These are phyloP conservation scores for Ophiostoma piceae DNA, from an alignment of 2,329 filamentous ascomycete species.

Conservation along the genomic window DNA sequence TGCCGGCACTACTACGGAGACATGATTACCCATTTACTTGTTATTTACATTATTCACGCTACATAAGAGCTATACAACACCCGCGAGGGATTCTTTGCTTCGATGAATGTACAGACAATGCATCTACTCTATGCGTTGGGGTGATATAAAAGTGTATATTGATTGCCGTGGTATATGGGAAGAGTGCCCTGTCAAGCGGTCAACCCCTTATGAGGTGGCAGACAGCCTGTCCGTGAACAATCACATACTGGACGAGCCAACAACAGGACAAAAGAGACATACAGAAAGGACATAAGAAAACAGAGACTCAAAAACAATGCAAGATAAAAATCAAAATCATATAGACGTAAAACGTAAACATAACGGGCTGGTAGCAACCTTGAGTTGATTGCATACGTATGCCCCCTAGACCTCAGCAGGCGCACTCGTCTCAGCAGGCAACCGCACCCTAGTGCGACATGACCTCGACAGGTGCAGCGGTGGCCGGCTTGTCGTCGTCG, in stretches of 20 bases:
- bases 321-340: neutral
- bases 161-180: neutral
- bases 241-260: neutral
- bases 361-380: neutral
- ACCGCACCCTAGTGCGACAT: slow-evolving; percentile 29
- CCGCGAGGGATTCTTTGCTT: neutral
- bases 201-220: neutral
- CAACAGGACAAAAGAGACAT: neutral
- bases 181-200: too few relatives aligned
- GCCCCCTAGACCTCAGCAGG: neutral
- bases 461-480: slow-evolving; percentile 30
- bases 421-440: too few relatives aligned
- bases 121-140: neutral
- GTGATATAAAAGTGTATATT: neutral
- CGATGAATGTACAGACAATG: neutral
- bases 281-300: too few relatives aligned
- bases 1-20: neutral
- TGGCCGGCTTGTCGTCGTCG: slow-evolving; percentile 31
- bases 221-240: neutral
- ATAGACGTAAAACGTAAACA: slow-evolving; percentile 13
- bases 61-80: neutral
- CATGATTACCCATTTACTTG: slow-evolving; percentile 12
- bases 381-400: neutral
- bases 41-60: neutral
- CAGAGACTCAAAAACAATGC: neutral